Base-by-base conservation (phyloP, 768 basidiomycete genomes). In the Xerocomus spinulosus region DNA sequence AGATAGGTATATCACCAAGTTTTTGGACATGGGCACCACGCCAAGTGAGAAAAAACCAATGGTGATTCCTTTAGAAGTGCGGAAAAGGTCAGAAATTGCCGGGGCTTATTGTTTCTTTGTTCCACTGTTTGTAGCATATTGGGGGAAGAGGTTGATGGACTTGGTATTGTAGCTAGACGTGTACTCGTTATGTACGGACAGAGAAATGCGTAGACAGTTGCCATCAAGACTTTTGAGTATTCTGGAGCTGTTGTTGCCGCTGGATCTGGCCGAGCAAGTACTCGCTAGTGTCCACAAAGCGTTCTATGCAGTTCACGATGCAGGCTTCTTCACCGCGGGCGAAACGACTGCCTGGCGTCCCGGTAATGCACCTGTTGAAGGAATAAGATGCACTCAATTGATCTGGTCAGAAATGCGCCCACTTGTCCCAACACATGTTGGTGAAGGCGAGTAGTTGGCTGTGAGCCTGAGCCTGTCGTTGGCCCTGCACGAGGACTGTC, bases 341-440 rank as follows among this genome's bases (percentile, higher is more conserved):
- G 67, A 95, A 92, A 24, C 81, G 73, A 12, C 80, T 85, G 9
- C 85, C 85, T 12, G 89, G 86, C 15, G 81, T 80, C 38, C 88
- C 78, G 1, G 87, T 85, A 44, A 94, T 76, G 62, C 92, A 95
- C 65, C 91, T 92, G 53, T 50, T 39, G 32, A 48, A 35, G 50
- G 8, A n/a, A 47, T 55, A 42, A 63, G 55, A 45, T 8, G 18
- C 14, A 38, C 4, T 9, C 24, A 14, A 3, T 3, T 20, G 13
- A 13, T 4, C 5, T 25, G 20, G 24, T 10, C 43, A 36, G 30
- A 30, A 14, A 17, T 42, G 73, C 80, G 64, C 60, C 52, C 52
- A 93, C 91, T 94, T 92, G 73, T 92, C 87, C 90, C 92, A 94
- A 66, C 92, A 93, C 70, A 83, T 82, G 59, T 78, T 78, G 15